Conservation (phyloP, 2,329 filamentous ascomycete genomes). For the Chrysosporium queenslandicum region DNA sequence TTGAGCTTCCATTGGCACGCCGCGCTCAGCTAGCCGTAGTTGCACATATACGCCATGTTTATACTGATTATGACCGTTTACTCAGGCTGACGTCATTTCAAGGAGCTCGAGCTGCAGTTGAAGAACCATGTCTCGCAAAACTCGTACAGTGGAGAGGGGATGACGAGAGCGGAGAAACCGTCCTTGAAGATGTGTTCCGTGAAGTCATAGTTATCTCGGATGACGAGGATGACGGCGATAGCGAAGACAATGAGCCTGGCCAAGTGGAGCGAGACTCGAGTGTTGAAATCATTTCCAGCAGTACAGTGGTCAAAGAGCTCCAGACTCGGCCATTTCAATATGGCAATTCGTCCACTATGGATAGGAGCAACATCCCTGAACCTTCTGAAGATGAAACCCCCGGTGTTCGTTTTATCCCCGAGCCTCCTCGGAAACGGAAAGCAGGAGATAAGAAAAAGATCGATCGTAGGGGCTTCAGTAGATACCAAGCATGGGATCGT, state of each 20-base stretch:
- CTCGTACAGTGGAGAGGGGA: slow-evolving; percentile 55
- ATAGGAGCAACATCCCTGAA: slow-evolving; percentile 22
- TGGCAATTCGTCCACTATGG: slow-evolving; percentile 15
- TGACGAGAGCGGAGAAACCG: slow-evolving; percentile 43
- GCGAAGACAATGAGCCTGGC: slow-evolving; percentile 22
- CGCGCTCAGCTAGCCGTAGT: slow-evolving; percentile 53
- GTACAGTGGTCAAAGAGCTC: slow-evolving; percentile 28
- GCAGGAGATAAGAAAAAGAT: slow-evolving; percentile 24
- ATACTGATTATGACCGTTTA: slow-evolving; percentile 53
- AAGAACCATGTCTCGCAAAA: slow-evolving; percentile 46
- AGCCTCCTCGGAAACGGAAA: slow-evolving; percentile 20
- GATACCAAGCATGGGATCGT: slow-evolving; percentile 40
- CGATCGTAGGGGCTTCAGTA: slow-evolving; percentile 38
- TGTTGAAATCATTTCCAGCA: slow-evolving; percentile 37
- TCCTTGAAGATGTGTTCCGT: slow-evolving; percentile 52
- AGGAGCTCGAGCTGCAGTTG: slow-evolving; percentile 46
- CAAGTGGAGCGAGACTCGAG: slow-evolving; percentile 29
- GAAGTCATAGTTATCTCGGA: slow-evolving; percentile 56
- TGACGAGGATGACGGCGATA: slow-evolving; percentile 44
- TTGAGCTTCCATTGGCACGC: slow-evolving; percentile 45
- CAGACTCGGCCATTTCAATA: slow-evolving; percentile 26
- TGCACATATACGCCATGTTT: slow-evolving; percentile 52
- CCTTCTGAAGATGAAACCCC: slow-evolving; percentile 30
- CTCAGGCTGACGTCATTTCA: slow-evolving; percentile 45
- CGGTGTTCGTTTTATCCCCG: slow-evolving; percentile 31